Conservation (phyloP, 2,329 filamentous ascomycete species). For the Zymoseptoria brevis region DNA sequence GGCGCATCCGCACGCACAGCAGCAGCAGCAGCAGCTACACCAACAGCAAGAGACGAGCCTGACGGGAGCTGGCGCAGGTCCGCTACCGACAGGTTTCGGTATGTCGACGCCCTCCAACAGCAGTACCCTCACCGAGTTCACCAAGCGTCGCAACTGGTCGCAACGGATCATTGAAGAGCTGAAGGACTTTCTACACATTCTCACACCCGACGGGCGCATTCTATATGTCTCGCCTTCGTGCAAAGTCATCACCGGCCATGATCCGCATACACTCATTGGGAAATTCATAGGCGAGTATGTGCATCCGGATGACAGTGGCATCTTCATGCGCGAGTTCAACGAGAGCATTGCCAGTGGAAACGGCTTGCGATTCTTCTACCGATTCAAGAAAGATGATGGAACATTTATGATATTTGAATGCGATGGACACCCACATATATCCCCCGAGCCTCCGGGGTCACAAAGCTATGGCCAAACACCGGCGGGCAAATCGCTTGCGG, state of each 20-base stretch:
- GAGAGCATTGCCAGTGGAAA: slow-evolving; percentile 79
- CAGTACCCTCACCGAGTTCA: slow-evolving; percentile 58
- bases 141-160: slow-evolving; percentile 68
- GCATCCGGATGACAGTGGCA: slow-evolving; percentile 73
- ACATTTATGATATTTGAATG: slow-evolving; percentile 77
- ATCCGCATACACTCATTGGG: slow-evolving; percentile 61
- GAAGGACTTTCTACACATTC: slow-evolving; percentile 78
- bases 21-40: slow-evolving; percentile 16
- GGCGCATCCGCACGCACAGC: neutral
- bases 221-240: slow-evolving; percentile 79
- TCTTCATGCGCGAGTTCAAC: slow-evolving; percentile 82
- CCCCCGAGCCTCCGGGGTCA: slow-evolving; percentile 50
- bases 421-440: slow-evolving; percentile 86
- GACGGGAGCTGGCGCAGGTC: slow-evolving; percentile 45
- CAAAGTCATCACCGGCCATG: slow-evolving; percentile 66
- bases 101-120: slow-evolving; percentile 36
- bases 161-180: slow-evolving; percentile 84
- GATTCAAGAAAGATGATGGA: slow-evolving; percentile 67
- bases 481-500: slow-evolving; percentile 32
- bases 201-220: slow-evolving; percentile 76
- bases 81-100: slow-evolving; percentile 49
- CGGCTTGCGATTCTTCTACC: slow-evolving; percentile 74
- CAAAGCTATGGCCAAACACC: slow-evolving; percentile 16
- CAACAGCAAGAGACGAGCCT: slow-evolving; percentile 24
- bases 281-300: slow-evolving; percentile 73